Evolutionary conservation across 2,329 filamentous ascomycete genomes (phyloP).

Genomic region (Fusarium sulawesiense): DNA sequence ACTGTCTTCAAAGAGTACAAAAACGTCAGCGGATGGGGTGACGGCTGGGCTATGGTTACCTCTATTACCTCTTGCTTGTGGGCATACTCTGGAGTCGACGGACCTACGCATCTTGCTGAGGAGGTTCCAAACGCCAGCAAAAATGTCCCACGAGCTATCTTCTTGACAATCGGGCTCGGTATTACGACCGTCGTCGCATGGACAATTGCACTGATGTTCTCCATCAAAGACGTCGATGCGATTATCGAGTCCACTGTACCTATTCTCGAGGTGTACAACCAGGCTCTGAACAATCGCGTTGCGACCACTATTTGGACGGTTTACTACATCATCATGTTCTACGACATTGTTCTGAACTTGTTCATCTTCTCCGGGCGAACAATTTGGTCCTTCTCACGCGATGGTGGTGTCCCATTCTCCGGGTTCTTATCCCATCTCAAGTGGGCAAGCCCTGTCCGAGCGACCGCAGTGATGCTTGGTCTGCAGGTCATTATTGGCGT

Average conservation of each 20-base stretch:
- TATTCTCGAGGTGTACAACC: slow-evolving; percentile 43
- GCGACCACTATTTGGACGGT: slow-evolving; percentile 43
- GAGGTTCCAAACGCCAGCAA: slow-evolving; percentile 44
- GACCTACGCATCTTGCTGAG: slow-evolving; percentile 39
- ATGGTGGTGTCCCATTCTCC: slow-evolving; percentile 43
- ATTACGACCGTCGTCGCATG: slow-evolving; percentile 39
- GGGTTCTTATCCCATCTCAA: slow-evolving; percentile 35
- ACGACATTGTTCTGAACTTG: slow-evolving; percentile 44
- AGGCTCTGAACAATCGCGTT: slow-evolving; percentile 39
- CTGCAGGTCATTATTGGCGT: slow-evolving; percentile 45
- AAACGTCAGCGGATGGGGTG: slow-evolving; percentile 43
- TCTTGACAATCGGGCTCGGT: slow-evolving; percentile 39
- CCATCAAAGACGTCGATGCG: slow-evolving; percentile 40
- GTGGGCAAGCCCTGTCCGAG: slow-evolving; percentile 40
- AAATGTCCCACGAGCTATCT: slow-evolving; percentile 43
- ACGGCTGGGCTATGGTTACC: slow-evolving; percentile 42
- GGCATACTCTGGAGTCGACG: slow-evolving; percentile 42
- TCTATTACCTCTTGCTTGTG: slow-evolving; percentile 42
- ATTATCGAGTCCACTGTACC: slow-evolving; percentile 41
- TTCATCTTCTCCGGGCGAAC: slow-evolving; percentile 44
- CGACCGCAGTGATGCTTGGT: slow-evolving; percentile 43
- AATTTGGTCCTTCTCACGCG: slow-evolving; percentile 44
- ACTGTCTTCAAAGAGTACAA: slow-evolving; percentile 40
- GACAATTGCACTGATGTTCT: slow-evolving; percentile 45
- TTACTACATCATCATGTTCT: slow-evolving; percentile 45